These are phyloP conservation scores for Puccinia coronata DNA, from an alignment of 1,284 basidiomycete genomes.

Conservation along the genomic window DNA sequence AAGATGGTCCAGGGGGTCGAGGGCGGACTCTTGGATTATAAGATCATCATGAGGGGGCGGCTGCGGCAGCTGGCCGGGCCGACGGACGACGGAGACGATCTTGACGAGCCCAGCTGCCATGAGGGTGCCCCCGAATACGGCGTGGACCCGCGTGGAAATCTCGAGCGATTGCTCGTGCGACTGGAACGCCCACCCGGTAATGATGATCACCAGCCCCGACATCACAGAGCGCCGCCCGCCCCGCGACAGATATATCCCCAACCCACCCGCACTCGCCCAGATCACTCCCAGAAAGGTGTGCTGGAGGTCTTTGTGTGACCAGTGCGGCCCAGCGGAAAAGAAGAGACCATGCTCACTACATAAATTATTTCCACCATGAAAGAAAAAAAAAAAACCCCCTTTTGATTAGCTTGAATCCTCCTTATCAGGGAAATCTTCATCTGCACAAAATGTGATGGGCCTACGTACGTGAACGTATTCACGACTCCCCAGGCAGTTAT, in stretches of 20 bases:
- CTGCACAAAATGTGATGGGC: slow-evolving; percentile 29
- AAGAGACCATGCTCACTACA: slow-evolving; percentile 25
- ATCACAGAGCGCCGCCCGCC: slow-evolving; percentile 81
- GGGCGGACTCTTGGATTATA: too few species aligned
- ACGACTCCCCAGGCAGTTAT: slow-evolving; percentile 71
- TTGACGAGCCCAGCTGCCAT: slow-evolving; percentile 81
- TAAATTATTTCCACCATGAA: neutral
- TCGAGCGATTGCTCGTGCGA: slow-evolving; percentile 77
- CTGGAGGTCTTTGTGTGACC: slow-evolving; percentile 92
- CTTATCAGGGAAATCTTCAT: slow-evolving; percentile 51
- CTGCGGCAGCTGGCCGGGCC: slow-evolving; percentile 63
- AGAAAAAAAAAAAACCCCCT: neutral
- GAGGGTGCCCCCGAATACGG: slow-evolving; percentile 78
- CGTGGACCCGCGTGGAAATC: slow-evolving; percentile 68
- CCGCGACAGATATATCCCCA: slow-evolving; percentile 81
- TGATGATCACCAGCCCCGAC: slow-evolving; percentile 81
- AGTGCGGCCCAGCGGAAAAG: slow-evolving; percentile 64
- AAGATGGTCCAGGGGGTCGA: neutral
- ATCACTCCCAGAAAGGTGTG: slow-evolving; percentile 70
- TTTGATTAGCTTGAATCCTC: slow-evolving; percentile 52
- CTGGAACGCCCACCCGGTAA: slow-evolving; percentile 95
- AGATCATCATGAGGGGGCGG: too few species aligned
- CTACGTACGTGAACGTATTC: slow-evolving; percentile 83
- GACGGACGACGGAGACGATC: slow-evolving; percentile 77
- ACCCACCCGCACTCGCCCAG: slow-evolving; percentile 84